Evolutionary conservation across 805 yeast species (phyloP).

Genomic region (Candida glaebosa): DNA sequence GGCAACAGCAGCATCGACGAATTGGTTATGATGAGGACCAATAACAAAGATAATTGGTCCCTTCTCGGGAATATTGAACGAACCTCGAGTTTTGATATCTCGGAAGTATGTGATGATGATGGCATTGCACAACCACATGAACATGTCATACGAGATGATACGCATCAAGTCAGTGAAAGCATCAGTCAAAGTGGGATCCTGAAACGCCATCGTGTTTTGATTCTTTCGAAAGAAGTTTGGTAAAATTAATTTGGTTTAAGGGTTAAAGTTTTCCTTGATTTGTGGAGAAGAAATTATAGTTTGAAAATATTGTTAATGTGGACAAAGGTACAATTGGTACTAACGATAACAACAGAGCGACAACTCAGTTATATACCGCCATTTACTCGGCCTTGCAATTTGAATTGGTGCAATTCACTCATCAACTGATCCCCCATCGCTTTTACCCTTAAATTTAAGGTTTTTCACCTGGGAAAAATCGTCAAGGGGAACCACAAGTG

Average conservation of each 20-base stretch:
- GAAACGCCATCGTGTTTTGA: neutral
- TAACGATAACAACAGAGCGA: no score
- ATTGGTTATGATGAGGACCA: conserved; percentile 44
- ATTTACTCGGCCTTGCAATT: no score
- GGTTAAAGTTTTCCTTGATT: neutral
- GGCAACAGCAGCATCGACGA: conserved; percentile 37
- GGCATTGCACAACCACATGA: conserved; percentile 29
- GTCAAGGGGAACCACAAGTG: no score
- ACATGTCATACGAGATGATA: conserved; percentile 22
- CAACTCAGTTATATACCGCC: no score
- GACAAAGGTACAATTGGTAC: no score
- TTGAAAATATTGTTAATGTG: no score
- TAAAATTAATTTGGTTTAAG: neutral
- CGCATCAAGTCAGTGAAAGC: neutral
- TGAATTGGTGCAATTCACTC: no score
- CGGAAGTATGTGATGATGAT: conserved; percentile 40
- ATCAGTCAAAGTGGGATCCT: conserved; percentile 3
- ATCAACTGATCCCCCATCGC: no score
- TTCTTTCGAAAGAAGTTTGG: neutral
- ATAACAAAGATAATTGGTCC: conserved; percentile 40
- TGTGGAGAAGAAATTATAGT: no score
- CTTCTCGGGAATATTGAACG: conserved; percentile 33
- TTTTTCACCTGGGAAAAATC: no score
- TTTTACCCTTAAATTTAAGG: no score
- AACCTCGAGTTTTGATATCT: conserved; percentile 35